phyloP scores from a whole-genome alignment of 2,329 filamentous ascomycete genomes.

The Lachnellula subtilissima region DNA sequence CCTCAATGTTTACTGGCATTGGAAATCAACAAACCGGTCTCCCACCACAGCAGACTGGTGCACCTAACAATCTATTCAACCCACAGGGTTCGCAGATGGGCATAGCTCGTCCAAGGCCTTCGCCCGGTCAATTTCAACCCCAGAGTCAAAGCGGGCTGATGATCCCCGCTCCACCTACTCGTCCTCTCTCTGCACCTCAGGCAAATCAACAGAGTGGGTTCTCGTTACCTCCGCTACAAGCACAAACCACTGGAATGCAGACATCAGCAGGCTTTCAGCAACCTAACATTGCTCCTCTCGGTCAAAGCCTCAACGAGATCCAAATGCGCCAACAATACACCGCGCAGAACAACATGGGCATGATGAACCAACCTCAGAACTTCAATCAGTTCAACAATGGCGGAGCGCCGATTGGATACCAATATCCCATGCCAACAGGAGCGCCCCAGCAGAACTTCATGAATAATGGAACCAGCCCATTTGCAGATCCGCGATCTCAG shows the following conservation, averaged over 20 bases:
- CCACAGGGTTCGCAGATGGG: slow-evolving; percentile 40
- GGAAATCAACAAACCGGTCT: slow-evolving; percentile 45
- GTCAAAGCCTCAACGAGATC: slow-evolving; percentile 73
- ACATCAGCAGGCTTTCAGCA: slow-evolving; percentile 48
- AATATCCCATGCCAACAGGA: slow-evolving; percentile 24
- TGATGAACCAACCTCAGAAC: slow-evolving; percentile 24
- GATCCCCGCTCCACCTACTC: slow-evolving; percentile 68
- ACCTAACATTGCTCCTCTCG: slow-evolving; percentile 61
- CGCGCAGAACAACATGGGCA: slow-evolving; percentile 38
- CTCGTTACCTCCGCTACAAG: slow-evolving; percentile 68
- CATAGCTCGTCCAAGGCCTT: slow-evolving; percentile 63
- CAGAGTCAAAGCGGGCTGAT: slow-evolving; percentile 61
- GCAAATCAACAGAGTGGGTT: slow-evolving; percentile 72
- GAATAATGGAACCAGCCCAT: slow-evolving; percentile 44
- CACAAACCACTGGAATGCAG: slow-evolving; percentile 73
- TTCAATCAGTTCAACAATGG: slow-evolving; percentile 31
- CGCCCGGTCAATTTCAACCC: slow-evolving; percentile 56
- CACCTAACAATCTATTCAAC: slow-evolving; percentile 32
- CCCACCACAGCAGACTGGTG: slow-evolving; percentile 22
- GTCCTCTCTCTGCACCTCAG: slow-evolving; percentile 83
- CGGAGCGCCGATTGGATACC: slow-evolving; percentile 23
- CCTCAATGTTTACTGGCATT: slow-evolving; percentile 52
- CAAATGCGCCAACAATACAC: slow-evolving; percentile 44
- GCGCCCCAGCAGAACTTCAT: slow-evolving; percentile 33
- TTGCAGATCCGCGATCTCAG: slow-evolving; percentile 52